Conservation (phyloP, 331 rosid species). For the Rhamnella rubrinervis region DNA sequence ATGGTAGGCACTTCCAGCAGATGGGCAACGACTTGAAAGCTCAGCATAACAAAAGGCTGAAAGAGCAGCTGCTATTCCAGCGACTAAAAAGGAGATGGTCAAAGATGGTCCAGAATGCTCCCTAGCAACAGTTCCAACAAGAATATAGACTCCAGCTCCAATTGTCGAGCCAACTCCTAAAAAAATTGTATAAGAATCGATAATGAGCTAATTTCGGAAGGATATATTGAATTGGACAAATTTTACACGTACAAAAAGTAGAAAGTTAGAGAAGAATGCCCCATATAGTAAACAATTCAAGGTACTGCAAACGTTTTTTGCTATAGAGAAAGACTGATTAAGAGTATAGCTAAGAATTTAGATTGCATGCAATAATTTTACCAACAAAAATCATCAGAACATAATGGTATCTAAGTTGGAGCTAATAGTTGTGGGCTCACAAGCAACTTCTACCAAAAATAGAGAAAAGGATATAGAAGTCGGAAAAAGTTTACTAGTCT, state of each 20-base stretch:
- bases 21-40: constrained; percentile 84
- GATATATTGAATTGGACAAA: background rate
- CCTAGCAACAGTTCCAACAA: constrained; percentile 88
- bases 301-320: background rate
- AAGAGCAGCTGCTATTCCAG: constrained; percentile 88
- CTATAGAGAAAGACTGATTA: background rate
- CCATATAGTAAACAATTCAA: background rate
- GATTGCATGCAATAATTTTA: no score
- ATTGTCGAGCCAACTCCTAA: constrained; percentile 90
- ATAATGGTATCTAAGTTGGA: no score
- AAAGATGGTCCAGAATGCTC: constrained; percentile 88
- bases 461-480: background rate
- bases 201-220: constrained; percentile 9
- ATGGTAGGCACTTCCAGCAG: constrained; percentile 94
- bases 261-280: background rate
- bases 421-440: background rate
- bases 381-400: no score
- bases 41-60: constrained; percentile 96
- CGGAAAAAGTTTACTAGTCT: background rate
- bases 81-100: constrained; percentile 68
- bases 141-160: constrained; percentile 93
- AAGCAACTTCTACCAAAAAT: background rate
- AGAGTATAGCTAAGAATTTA: background rate
- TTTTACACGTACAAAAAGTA: constrained; percentile 3
- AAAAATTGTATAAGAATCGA: constrained; percentile 10